These are phyloP conservation scores for Luvunga scandens DNA, from an alignment of 345 rosid species.

Conservation along the genomic window DNA sequence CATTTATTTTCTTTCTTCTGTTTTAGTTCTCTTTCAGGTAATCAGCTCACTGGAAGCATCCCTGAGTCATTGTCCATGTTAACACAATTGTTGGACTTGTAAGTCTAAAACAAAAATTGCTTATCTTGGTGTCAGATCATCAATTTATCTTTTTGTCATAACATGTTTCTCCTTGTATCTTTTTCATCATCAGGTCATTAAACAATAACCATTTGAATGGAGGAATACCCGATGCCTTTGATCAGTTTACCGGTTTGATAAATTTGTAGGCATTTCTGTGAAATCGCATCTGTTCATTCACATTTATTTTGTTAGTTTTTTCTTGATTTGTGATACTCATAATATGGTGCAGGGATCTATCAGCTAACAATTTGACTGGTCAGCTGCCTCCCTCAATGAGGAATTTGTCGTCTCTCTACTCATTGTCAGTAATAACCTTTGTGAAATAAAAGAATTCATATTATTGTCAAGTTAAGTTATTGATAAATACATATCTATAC, in stretches of 20 bases:
- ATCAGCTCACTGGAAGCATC: conserved; percentile 59
- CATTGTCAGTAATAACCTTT: conserved; percentile 53
- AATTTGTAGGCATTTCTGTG: conserved; percentile 46
- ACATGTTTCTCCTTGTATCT: conserved; percentile 9
- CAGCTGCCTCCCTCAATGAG: conserved; percentile 77
- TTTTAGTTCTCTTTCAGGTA: conserved; percentile 57
- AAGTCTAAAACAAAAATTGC: conserved; percentile 29
- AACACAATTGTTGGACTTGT: conserved; percentile 50
- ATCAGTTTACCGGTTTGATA: conserved; percentile 47
- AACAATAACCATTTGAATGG: conserved; percentile 62
- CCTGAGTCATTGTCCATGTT: conserved; percentile 44
- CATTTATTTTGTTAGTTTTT: conserved; percentile 8
- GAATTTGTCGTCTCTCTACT: conserved; percentile 56
- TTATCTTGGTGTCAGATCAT: neutral
- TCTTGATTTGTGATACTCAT: conserved; percentile 19
- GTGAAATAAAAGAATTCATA: neutral
- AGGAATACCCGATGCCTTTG: conserved; percentile 70
- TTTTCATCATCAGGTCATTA: conserved; percentile 51
- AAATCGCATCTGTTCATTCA: neutral
- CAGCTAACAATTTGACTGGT: conserved; percentile 68
- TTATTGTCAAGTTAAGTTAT: neutral
- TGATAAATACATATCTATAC: neutral
- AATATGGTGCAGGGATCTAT: conserved; percentile 60
- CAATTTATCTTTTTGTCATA: neutral
- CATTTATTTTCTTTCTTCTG: conserved; percentile 12